phyloP scores from a whole-genome alignment of 2,329 filamentous ascomycete species.

The Colletotrichum melonis region DNA sequence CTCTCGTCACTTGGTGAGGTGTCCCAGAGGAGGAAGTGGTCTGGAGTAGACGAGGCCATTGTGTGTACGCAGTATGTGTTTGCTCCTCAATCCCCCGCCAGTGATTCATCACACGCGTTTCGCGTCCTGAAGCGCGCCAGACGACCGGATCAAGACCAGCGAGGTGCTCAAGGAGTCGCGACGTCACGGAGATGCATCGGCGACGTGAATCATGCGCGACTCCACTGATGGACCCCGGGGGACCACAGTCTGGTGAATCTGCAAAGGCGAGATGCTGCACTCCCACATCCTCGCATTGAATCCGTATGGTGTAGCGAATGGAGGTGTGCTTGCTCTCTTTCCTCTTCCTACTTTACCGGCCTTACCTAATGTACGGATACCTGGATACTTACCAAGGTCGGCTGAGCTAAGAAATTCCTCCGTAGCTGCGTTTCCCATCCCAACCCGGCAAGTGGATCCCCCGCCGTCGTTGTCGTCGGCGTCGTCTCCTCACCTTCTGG shows the following conservation, averaged over 20 bases:
- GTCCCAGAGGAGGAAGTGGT: background rate
- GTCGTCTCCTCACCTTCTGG: conserved; percentile 29
- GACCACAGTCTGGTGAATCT: background rate
- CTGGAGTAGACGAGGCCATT: conserved; percentile 6
- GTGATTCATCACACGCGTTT: conserved; percentile 28
- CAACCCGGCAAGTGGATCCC: conserved; percentile 12
- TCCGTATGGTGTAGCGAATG: no score
- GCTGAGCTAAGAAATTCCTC: background rate
- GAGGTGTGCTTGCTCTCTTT: no score
- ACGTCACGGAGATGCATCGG: conserved; percentile 28
- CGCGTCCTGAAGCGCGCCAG: conserved; percentile 30
- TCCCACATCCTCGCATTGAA: background rate
- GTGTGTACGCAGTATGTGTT: background rate
- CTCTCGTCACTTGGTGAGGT: background rate
- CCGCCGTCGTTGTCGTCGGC: background rate
- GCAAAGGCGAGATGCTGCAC: conserved; percentile 17
- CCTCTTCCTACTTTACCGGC: background rate
- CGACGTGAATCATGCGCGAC: conserved; percentile 31
- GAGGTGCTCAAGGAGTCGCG: conserved; percentile 25
- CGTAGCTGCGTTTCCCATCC: conserved; percentile 10
- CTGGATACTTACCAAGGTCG: background rate
- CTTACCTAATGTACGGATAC: background rate
- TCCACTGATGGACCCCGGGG: conserved; percentile 20
- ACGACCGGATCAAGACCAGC: conserved; percentile 13
- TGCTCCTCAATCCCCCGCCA: background rate